Evolutionary conservation across 352 stramenopile species (phyloP).

Genomic region (Phytophthora lateralis): DNA sequence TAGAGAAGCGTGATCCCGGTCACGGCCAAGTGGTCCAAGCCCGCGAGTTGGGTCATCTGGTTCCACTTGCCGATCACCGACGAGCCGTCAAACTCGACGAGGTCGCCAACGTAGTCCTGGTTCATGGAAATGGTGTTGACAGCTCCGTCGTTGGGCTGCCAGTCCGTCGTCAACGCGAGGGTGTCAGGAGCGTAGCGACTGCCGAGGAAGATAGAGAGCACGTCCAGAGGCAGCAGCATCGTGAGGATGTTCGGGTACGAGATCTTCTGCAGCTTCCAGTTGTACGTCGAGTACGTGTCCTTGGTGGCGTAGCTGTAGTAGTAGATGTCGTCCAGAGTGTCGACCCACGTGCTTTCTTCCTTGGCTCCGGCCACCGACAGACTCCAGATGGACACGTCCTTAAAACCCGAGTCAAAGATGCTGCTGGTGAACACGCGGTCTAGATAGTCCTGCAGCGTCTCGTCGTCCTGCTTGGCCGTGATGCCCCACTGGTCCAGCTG

Average conservation of each 20-base stretch:
- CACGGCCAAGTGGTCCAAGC: constrained; percentile 52
- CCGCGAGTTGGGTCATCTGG: constrained; percentile 45
- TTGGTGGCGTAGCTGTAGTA: constrained; percentile 61
- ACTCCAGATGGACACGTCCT: constrained; percentile 49
- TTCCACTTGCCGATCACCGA: constrained; percentile 53
- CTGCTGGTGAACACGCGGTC: constrained; percentile 40
- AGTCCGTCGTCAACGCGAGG: constrained; percentile 39
- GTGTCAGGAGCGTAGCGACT: constrained; percentile 42
- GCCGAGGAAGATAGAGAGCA: constrained; percentile 43
- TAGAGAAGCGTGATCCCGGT: constrained; percentile 50
- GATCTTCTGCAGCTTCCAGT: constrained; percentile 47
- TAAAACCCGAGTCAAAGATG: constrained; percentile 45
- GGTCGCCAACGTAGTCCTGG: constrained; percentile 44
- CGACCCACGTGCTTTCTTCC: constrained; percentile 51
- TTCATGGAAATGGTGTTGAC: constrained; percentile 58
- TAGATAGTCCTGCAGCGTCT: constrained; percentile 38
- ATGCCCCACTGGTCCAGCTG: constrained; percentile 65
- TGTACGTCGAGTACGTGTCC: constrained; percentile 44
- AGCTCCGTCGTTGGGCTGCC: constrained; percentile 57
- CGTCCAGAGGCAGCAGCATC: constrained; percentile 54
- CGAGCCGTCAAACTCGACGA: constrained; percentile 40
- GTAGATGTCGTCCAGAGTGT: constrained; percentile 56
- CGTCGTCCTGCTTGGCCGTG: constrained; percentile 34
- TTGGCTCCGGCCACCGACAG: constrained; percentile 42
- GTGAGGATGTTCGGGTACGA: constrained; percentile 53